Base-by-base conservation (phyloP, 1,284 basidiomycete genomes). In the Afroboletus lepidellus region DNA sequence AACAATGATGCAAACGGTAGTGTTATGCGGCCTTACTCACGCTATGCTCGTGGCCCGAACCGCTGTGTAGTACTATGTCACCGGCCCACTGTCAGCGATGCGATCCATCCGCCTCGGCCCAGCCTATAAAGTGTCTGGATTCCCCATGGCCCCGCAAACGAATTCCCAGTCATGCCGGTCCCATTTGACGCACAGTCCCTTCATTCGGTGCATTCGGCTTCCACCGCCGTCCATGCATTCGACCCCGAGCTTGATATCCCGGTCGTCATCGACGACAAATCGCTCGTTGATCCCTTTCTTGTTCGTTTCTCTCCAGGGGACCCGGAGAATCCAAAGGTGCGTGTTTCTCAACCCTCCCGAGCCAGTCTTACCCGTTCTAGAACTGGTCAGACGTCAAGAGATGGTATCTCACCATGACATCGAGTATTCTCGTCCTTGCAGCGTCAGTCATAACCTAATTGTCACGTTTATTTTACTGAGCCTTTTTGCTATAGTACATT, bases 371-470 rank as follows among this genome's bases (percentile, higher is more conserved):
- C 30, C 34, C 20, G 29, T 24, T 48, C 5, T 68, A 85, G 76
- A 86, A 81, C 56, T 88, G 85, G 86, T 72, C 75, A 13, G 59
- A 69, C 2, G 18, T 56, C 8, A 81, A 77, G 57, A 72, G 84
- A 58, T 87, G 85, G 84, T 84, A 79, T 59, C 69, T 91, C 23
- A 91, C 88, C 3, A 59, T 72, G 27, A 60, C 83, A 3, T 78
- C 74, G 3, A 83, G 85, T 42, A 41, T 86, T 0, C 76, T 91
- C 39, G 81, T 90, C 16, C 72, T 91, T 54, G 87, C 87, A 64
- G 85, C 85, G 78, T 80, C 56, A 39, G 78, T 72, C 55, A 33
- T 18, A 3, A 25, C 32, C 23, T 21, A 8, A 5, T 13, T n/a
- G n/a, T n/a, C n/a, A 29, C 21, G 3, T 13, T 20, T 32, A 29